Evolutionary conservation across 1,284 basidiomycete species (phyloP).

Genomic region (Cystobasidiaceae sp.): DNA sequence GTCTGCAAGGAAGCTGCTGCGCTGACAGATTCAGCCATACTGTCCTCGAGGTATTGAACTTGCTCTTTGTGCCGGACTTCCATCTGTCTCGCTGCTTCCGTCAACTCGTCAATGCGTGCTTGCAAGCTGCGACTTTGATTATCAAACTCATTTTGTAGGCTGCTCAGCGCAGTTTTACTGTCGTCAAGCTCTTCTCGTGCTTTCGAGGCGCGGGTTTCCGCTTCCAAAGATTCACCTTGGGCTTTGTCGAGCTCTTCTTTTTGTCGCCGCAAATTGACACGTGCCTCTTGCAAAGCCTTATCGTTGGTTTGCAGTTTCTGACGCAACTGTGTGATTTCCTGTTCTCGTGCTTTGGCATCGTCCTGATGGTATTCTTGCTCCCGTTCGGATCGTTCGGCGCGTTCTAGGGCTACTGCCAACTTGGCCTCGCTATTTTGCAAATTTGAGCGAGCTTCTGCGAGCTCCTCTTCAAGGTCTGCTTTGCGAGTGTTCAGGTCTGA

Average conservation of each 20-base stretch:
- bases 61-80: neutral
- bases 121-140: neutral
- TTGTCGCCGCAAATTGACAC: neutral
- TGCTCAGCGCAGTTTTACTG: too few relatives aligned
- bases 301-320: slow-evolving; percentile 10
- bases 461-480: slow-evolving; percentile 16
- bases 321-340: slow-evolving; percentile 6
- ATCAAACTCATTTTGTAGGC: too few relatives aligned
- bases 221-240: too few relatives aligned
- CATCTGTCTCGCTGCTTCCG: neutral
- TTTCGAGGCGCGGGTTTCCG: too few relatives aligned
- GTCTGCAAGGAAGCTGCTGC: neutral
- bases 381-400: slow-evolving; percentile 13
- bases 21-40: neutral
- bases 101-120: neutral
- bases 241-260: neutral
- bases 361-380: slow-evolving; percentile 17
- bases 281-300: neutral
- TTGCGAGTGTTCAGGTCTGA: slow-evolving; percentile 10
- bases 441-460: slow-evolving; percentile 10
- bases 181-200: too few relatives aligned
- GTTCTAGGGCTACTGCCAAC: slow-evolving; percentile 13
- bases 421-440: slow-evolving; percentile 30
- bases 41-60: neutral
- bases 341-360: slow-evolving; percentile 18